phyloP scores from a whole-genome alignment of 2,329 filamentous ascomycete genomes.

The Aspergillus sp. region DNA sequence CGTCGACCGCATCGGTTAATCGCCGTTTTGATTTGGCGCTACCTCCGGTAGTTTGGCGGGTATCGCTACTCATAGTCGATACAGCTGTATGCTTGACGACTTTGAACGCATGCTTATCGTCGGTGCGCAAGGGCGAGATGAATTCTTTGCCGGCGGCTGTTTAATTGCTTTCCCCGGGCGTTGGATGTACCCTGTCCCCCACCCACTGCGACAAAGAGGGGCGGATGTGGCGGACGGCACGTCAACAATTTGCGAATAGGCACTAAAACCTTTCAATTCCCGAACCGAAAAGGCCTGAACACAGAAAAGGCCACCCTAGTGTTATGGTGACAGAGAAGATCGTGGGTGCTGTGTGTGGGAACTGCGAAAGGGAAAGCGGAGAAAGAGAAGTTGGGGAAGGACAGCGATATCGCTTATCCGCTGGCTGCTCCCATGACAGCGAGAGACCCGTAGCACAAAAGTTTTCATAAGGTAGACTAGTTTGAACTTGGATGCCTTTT shows the following conservation, averaged over 20 bases:
- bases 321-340: conserved; percentile 1
- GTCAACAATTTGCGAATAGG: not conserved
- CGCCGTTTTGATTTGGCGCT: conserved; percentile 33
- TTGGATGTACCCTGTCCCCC: not conserved
- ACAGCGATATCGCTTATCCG: conserved; percentile 20
- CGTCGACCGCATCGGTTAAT: conserved; percentile 28
- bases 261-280: not conserved
- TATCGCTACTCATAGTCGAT: conserved; percentile 34
- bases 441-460: not conserved
- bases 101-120: conserved; percentile 31
- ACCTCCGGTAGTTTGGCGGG: conserved; percentile 30
- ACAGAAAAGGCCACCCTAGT: not conserved
- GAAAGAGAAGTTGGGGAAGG: conserved; percentile 21
- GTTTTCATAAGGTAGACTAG: not conserved
- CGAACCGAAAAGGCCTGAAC: not conserved
- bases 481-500: not conserved
- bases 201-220: conserved; percentile 5
- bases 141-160: conserved; percentile 31
- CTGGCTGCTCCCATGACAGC: not conserved
- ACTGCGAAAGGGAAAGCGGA: conserved; percentile 17
- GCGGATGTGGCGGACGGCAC: not conserved
- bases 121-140: conserved; percentile 21
- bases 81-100: conserved; percentile 25
- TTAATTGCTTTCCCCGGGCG: conserved; percentile 2
- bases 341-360: conserved; percentile 5